Conservation (phyloP, 495 filamentous ascomycete genomes). For the Pseudevernia furfuracea region DNA sequence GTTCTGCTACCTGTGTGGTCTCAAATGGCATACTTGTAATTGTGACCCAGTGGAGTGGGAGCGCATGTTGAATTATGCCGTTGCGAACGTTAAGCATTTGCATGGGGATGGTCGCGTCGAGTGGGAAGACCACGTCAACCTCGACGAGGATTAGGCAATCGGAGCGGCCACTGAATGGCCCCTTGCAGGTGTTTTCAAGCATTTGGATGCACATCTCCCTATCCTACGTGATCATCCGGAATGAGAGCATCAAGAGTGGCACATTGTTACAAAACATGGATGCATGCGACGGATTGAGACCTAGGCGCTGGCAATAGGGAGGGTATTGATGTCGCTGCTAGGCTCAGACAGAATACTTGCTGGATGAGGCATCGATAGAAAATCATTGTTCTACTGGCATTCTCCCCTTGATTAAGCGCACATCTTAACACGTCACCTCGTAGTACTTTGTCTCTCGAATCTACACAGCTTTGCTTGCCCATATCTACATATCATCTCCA, state of each 20-base stretch:
- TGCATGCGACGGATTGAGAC: neutral
- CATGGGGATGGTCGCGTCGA: no score
- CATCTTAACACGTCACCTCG: no score
- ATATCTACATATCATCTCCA: no score
- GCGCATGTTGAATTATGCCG: no score
- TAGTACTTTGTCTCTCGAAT: no score
- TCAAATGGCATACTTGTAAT: neutral
- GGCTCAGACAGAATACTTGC: neutral
- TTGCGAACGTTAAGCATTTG: neutral
- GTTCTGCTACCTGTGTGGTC: conserved; percentile 9
- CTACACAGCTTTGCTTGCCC: no score
- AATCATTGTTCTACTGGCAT: neutral
- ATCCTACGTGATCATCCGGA: neutral
- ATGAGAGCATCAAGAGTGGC: neutral
- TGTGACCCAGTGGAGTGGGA: no score
- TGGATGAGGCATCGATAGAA: neutral
- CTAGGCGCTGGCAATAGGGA: neutral
- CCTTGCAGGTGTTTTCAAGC: no score
- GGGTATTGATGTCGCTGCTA: neutral
- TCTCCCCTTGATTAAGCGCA: neutral
- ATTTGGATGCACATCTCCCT: neutral
- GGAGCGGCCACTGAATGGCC: neutral
- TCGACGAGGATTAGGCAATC: neutral
- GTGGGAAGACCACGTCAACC: neutral
- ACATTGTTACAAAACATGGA: neutral